Evolutionary conservation across 176 grass and related monocot species (phyloP).

Genomic region (Microstegium vimineum): DNA sequence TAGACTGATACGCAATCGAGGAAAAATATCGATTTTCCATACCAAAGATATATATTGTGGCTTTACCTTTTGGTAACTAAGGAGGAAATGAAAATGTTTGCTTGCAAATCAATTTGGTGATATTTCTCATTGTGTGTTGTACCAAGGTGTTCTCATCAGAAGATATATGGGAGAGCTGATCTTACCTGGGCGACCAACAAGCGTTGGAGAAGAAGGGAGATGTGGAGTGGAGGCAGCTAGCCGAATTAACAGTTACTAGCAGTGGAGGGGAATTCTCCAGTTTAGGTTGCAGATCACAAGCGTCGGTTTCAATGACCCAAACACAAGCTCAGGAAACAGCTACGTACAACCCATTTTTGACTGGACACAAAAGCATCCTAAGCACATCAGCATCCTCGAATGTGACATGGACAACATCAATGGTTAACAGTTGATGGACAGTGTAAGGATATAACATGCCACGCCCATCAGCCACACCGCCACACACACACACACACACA

Average conservation of each 20-base stretch:
- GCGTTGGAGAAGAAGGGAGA: neutral
- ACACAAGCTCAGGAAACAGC: neutral
- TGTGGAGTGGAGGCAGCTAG: neutral
- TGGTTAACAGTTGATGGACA: neutral
- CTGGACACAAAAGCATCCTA: neutral
- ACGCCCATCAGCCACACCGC: neutral
- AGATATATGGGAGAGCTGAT: no score
- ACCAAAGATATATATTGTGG: neutral
- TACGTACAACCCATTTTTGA: neutral
- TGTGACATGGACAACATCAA: neutral
- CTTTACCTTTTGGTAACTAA: neutral
- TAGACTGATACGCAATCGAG: neutral
- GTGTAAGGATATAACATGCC: neutral
- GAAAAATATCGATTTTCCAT: neutral
- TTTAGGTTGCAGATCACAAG: neutral
- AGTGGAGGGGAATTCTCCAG: neutral
- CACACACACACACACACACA: no score
- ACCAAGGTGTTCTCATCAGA: no score
- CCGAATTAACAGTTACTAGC: neutral
- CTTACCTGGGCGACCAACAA: neutral
- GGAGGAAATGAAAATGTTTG: neutral
- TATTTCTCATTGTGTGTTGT: neutral
- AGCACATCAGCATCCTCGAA: neutral
- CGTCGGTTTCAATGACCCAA: neutral
- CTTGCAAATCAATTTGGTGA: neutral